These are phyloP conservation scores for Viola odorata DNA, from an alignment of 345 rosid species.

Conservation along the genomic window DNA sequence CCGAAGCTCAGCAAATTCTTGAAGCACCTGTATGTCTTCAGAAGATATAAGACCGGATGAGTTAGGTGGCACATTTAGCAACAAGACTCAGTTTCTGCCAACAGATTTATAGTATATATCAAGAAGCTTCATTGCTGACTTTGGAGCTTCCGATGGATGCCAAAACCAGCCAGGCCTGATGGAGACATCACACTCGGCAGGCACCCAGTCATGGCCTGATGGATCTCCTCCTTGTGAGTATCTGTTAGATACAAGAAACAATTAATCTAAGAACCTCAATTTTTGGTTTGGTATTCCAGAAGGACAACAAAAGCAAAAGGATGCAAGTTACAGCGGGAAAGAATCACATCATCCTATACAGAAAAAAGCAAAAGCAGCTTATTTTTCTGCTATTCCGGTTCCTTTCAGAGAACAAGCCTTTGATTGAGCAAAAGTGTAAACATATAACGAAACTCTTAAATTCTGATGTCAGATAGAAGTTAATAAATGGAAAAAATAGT, in stretches of 20 bases:
- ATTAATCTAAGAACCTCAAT: neutral
- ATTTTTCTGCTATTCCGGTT: no score
- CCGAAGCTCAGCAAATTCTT: constrained; percentile 50
- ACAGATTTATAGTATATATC: constrained; percentile 72
- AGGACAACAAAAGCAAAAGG: neutral
- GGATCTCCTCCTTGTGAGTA: constrained; percentile 61
- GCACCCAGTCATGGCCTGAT: constrained; percentile 72
- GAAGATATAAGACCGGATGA: constrained; percentile 76
- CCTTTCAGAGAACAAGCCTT: no score
- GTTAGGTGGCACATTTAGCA: constrained; percentile 82
- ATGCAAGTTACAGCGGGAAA: neutral
- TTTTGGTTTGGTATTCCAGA: neutral
- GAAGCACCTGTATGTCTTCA: constrained; percentile 61
- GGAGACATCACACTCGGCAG: constrained; percentile 89
- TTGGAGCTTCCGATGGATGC: constrained; percentile 78
- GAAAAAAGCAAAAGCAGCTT: neutral
- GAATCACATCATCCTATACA: neutral
- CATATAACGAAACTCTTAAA: no score
- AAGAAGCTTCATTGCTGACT: constrained; percentile 60
- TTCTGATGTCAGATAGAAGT: no score
- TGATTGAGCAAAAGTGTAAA: no score
- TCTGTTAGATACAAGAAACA: constrained; percentile 30
- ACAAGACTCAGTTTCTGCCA: constrained; percentile 69
- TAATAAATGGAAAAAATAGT: no score
- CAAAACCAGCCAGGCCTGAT: constrained; percentile 95